These are phyloP conservation scores for Ilyonectria destructans DNA, from an alignment of 2,329 filamentous ascomycete species.

Conservation along the genomic window DNA sequence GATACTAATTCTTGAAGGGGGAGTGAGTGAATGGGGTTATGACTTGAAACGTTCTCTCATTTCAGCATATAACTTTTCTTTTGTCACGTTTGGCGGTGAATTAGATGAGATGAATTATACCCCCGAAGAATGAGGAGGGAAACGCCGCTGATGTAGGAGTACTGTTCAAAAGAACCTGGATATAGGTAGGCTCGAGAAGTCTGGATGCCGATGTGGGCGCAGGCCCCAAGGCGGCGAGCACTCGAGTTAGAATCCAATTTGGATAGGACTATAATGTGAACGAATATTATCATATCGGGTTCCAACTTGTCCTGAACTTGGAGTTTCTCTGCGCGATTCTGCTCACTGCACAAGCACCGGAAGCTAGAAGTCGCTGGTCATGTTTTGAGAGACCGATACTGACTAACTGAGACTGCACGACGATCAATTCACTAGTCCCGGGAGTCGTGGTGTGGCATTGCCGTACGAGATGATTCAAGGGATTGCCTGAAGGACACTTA, in stretches of 20 bases:
- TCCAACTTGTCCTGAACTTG: not conserved
- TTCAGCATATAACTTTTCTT: conserved; percentile 48
- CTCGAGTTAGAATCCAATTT: conserved; percentile 19
- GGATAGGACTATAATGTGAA: conserved; percentile 30
- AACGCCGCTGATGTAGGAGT: conserved; percentile 41
- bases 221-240: conserved; percentile 16
- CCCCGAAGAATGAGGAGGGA: conserved; percentile 48
- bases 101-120: conserved; percentile 53
- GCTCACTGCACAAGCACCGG: not conserved
- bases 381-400: not conserved
- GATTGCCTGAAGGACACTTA: conserved; percentile 5
- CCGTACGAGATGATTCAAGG: conserved; percentile 21
- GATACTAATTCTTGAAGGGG: conserved; percentile 51
- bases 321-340: not conserved
- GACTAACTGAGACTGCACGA: not conserved
- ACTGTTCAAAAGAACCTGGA: conserved; percentile 42
- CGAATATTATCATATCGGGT: conserved; percentile 7
- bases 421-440: not conserved
- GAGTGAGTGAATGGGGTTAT: conserved; percentile 43
- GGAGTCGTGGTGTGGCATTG: conserved; percentile 33
- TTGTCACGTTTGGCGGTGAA: conserved; percentile 49
- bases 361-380: not conserved
- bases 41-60: conserved; percentile 50
- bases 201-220: conserved; percentile 25
- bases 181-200: conserved; percentile 40